Evolutionary conservation across 225 moss, liverwort and hornwort genomes (phyloP).

Genomic region (Takakia lepidozioides): DNA sequence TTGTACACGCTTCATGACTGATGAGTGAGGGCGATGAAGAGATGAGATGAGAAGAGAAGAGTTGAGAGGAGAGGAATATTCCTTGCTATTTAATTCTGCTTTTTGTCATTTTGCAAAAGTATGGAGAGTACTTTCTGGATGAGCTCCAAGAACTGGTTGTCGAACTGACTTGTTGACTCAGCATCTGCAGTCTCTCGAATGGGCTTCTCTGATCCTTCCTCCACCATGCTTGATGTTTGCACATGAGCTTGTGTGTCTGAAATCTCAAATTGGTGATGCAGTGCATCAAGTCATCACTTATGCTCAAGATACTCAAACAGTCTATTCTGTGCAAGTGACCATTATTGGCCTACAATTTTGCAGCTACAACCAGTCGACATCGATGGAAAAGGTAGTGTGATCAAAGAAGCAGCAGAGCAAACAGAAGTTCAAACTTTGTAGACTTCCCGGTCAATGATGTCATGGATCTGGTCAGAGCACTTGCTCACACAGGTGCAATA

Average conservation of each 20-base stretch:
- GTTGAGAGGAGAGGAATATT: not conserved
- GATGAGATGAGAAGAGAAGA: not conserved
- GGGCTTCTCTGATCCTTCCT: not conserved
- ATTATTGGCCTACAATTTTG: too few relatives aligned
- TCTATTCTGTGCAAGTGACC: too few relatives aligned
- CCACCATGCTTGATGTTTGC: not conserved
- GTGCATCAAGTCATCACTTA: too few relatives aligned
- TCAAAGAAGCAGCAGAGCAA: too few relatives aligned
- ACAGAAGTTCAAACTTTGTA: too few relatives aligned
- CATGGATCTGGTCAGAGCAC: too few relatives aligned
- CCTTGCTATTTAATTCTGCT: not conserved
- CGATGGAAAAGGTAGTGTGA: too few relatives aligned
- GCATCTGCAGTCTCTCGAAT: constrained; percentile 8
- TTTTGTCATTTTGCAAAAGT: constrained; percentile 4
- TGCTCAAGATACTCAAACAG: too few relatives aligned
- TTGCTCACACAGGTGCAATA: too few relatives aligned
- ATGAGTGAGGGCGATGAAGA: not conserved
- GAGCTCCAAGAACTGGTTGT: constrained; percentile 11
- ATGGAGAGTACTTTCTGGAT: constrained; percentile 27
- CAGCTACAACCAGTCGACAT: too few relatives aligned
- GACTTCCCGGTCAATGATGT: too few relatives aligned
- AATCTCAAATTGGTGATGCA: not conserved
- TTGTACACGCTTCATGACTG: not conserved
- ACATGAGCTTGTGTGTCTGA: not conserved
- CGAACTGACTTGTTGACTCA: constrained; percentile 14